Base-by-base conservation (phyloP, 768 basidiomycete genomes). In the Tricholoma furcatifolium region DNA sequence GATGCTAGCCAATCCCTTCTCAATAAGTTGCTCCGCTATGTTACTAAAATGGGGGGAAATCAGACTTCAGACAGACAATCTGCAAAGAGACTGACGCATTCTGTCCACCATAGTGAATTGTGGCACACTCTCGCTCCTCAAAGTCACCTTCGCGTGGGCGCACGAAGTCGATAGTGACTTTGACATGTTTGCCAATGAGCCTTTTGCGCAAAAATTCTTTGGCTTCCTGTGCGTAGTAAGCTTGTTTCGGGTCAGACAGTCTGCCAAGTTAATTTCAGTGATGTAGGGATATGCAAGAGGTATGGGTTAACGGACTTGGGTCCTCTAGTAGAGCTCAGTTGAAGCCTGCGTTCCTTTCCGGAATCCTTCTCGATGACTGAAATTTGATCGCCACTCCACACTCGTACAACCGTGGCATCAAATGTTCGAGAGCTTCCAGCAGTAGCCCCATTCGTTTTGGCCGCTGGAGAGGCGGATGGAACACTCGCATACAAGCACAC, bases 331-430 rank as follows among this genome's bases (percentile, higher is more conserved):
- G 95, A 96, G 63, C 93, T 93, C 34, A 99, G 73, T 65, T 97
- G 87, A 43, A 98, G 61, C 51, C 93, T 80, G 35, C 83, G 84
- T 69, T 98, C 95, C 66, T 86, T 88, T 32, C 77, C 77, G 6
- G 70, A 74, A 50, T 84, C 88, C 65, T 85, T 88, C 52, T 88
- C 86, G 3, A 83, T 70, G 35, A 96, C 84, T 11, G 90, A 89
- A 50, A 98, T 71, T 63, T 93, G 91, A 68, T 98, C 96, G 7
- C 88, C 92, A 47, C 85, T 89, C 97, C 96, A 98, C 15, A 98
- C 72, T 11, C 96, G 85, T 27, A 84, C 71, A 9, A 98, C 93
- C 2, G 81, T 82, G 1, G 82, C 95, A 49, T 96, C 93, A 59
- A 94, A 97, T 7, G 72, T 65, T 43, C 80, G 77, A 8, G 67